phyloP scores from a whole-genome alignment of 2,329 filamentous ascomycete species.

The Cucurbitaria berberidis region DNA sequence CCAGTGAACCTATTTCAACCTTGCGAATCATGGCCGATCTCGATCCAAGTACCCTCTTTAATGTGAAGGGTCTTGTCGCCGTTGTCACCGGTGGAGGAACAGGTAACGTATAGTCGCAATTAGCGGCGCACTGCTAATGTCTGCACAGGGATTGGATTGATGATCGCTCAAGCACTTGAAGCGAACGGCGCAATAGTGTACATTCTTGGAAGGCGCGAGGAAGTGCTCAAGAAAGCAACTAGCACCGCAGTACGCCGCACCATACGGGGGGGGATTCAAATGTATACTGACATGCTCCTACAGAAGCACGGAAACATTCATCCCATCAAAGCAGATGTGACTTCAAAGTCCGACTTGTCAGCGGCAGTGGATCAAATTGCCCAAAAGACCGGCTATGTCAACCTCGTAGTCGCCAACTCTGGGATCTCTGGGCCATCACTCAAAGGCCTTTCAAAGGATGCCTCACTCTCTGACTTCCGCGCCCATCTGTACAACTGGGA shows the following conservation, averaged over 20 bases:
- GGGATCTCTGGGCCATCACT: conserved; percentile 12
- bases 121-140: background rate
- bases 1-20: background rate
- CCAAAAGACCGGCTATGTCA: conserved; percentile 14
- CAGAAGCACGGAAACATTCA: conserved; percentile 14
- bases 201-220: conserved; percentile 25
- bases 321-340: conserved; percentile 17
- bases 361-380: conserved; percentile 5
- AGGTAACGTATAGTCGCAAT: conserved; percentile 1
- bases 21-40: conserved; percentile 15
- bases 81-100: conserved; percentile 31
- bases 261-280: background rate
- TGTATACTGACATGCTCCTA: background rate
- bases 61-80: conserved; percentile 23
- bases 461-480: conserved; percentile 9
- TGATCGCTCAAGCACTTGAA: conserved; percentile 27
- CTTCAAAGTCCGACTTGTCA: conserved; percentile 11
- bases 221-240: conserved; percentile 16
- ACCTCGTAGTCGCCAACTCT: conserved; percentile 19
- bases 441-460: background rate
- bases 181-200: conserved; percentile 29
- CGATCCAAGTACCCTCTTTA: conserved; percentile 15
- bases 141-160: conserved; percentile 21
- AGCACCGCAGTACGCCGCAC: conserved; percentile 3
- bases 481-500: conserved; percentile 40